Conservation (phyloP, 805 yeast species). For the Hanseniaspora osmophila region DNA sequence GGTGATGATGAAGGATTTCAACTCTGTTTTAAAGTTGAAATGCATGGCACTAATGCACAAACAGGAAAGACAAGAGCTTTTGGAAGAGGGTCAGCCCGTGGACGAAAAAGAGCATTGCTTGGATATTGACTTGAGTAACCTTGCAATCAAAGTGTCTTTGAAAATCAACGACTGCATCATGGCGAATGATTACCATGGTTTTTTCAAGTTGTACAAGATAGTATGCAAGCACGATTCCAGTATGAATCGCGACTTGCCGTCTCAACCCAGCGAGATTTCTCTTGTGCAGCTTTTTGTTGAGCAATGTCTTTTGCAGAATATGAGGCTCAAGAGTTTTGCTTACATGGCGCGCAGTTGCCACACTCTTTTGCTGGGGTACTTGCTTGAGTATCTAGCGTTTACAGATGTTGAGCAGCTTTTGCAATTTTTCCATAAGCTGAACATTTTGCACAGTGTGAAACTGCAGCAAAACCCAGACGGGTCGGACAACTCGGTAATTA, state of each 20-base stretch:
- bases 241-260: too few relatives aligned
- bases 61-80: constrained; percentile 17
- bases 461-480: constrained; percentile 15
- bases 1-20: constrained; percentile 53
- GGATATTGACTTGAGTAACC: constrained; percentile 5
- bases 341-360: constrained; percentile 45
- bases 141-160: constrained; percentile 17
- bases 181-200: constrained; percentile 36
- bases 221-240: too few relatives aligned
- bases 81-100: constrained; percentile 9
- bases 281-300: constrained; percentile 13
- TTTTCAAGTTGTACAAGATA: constrained; percentile 29
- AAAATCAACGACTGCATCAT: constrained; percentile 20
- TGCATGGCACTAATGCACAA: constrained; percentile 13
- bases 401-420: constrained; percentile 24
- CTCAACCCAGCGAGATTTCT: too few relatives aligned
- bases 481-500: constrained; percentile 22
- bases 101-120: constrained; percentile 9
- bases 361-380: constrained; percentile 27
- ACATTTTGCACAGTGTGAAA: constrained; percentile 23
- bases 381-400: constrained; percentile 29
- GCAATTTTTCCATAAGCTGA: constrained; percentile 29
- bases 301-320: constrained; percentile 43
- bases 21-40: constrained; percentile 28
- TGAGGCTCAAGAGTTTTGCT: constrained; percentile 42